These are phyloP conservation scores for Fistulifera pelliculosa DNA, from an alignment of 108 stramenopile genomes.

Conservation along the genomic window DNA sequence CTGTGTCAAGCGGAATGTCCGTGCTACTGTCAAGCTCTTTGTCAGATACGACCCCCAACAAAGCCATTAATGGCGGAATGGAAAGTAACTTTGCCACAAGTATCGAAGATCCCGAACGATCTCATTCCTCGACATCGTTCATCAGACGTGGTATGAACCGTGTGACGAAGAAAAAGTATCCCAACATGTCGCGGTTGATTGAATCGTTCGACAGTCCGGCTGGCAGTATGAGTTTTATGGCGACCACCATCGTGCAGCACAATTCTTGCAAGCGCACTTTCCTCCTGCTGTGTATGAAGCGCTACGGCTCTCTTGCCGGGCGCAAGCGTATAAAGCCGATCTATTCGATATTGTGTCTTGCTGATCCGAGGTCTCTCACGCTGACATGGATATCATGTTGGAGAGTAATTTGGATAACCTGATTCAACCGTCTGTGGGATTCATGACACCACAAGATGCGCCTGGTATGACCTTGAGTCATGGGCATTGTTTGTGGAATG, in stretches of 20 bases:
- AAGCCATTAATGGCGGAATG: slow-evolving; percentile 57
- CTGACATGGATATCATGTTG: slow-evolving; percentile 56
- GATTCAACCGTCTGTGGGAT: slow-evolving; percentile 46
- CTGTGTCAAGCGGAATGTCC: slow-evolving; percentile 42
- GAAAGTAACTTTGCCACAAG: slow-evolving; percentile 23
- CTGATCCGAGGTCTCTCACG: slow-evolving; percentile 57
- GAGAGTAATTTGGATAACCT: slow-evolving; percentile 47
- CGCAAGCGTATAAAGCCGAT: slow-evolving; percentile 59
- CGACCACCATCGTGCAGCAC: slow-evolving; percentile 32
- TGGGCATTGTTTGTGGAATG: slow-evolving; percentile 46
- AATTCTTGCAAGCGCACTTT: slow-evolving; percentile 45
- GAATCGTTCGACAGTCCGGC: slow-evolving; percentile 46
- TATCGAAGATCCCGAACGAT: background rate
- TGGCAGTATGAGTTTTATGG: slow-evolving; percentile 57
- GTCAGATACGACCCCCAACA: slow-evolving; percentile 9
- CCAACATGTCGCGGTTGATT: slow-evolving; percentile 50
- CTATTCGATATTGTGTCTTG: slow-evolving; percentile 56
- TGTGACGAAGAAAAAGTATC: slow-evolving; percentile 45
- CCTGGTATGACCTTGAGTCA: slow-evolving; percentile 24
- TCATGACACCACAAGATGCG: slow-evolving; percentile 45
- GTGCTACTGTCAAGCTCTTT: slow-evolving; percentile 66
- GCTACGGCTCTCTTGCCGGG: slow-evolving; percentile 32
- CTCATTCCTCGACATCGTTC: slow-evolving; percentile 46
- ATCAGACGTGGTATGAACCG: slow-evolving; percentile 69
- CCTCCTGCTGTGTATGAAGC: slow-evolving; percentile 51